These are phyloP conservation scores for Metschnikowia bowlesiae DNA, from an alignment of 805 yeast species.

Conservation along the genomic window DNA sequence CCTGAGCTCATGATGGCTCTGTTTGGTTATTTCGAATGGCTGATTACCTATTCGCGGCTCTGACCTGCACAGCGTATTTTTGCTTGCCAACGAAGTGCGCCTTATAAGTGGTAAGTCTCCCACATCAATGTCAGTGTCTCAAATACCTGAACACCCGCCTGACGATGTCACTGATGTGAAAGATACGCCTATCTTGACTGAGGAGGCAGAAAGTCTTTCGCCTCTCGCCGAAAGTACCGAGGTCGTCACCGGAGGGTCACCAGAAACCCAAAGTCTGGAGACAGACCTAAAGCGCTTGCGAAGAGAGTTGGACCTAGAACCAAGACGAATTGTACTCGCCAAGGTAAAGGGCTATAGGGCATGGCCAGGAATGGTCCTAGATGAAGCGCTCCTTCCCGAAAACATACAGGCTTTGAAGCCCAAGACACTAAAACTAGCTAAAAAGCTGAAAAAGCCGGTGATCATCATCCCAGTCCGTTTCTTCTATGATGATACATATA, in stretches of 20 bases:
- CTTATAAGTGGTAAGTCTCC: background rate
- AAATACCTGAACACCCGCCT: background rate
- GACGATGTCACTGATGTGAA: background rate
- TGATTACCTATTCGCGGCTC: background rate
- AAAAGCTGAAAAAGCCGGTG: constrained; percentile 13
- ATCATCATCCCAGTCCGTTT: constrained; percentile 52
- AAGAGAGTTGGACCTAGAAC: constrained; percentile 12
- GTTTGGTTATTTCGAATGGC: background rate
- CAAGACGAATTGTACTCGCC: constrained; percentile 46
- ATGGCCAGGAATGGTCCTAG: constrained; percentile 86
- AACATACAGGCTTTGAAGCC: constrained; percentile 50
- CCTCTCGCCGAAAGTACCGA: background rate
- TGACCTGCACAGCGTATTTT: constrained; percentile 1
- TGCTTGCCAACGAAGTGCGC: constrained; percentile 1
- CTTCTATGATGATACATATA: constrained; percentile 67
- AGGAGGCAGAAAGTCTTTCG: background rate
- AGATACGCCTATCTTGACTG: too few relatives aligned
- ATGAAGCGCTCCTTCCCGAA: constrained; percentile 55
- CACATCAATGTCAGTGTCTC: background rate
- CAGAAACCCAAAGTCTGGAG: background rate
- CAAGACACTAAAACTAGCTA: constrained; percentile 30
- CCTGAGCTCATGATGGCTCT: too few relatives aligned
- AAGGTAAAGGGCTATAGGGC: constrained; percentile 84
- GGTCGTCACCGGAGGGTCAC: too few relatives aligned
- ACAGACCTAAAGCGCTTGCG: constrained; percentile 9